Evolutionary conservation across 225 moss, liverwort and hornwort genomes (phyloP).

Genomic region (Sphagnum tenellum): DNA sequence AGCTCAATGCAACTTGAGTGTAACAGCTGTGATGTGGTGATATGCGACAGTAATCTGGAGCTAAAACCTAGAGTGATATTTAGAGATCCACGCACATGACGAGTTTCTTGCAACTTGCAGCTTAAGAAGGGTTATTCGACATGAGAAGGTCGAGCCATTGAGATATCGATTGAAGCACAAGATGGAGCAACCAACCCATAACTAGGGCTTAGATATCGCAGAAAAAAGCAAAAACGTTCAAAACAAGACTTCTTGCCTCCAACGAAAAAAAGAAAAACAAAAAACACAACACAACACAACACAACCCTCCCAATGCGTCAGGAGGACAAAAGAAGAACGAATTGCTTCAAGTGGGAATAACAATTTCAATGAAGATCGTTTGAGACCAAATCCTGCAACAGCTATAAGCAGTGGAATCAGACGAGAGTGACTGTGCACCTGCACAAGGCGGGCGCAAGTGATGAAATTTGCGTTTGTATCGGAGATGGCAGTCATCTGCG

Average conservation of each 20-base stretch:
- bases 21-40: background rate
- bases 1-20: background rate
- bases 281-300: too few species aligned
- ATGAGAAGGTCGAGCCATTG: background rate
- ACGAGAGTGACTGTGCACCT: constrained; percentile 13
- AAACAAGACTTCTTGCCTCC: too few species aligned
- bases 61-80: background rate
- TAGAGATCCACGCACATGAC: background rate
- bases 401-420: background rate
- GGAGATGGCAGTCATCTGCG: constrained; percentile 78
- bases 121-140: background rate
- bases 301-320: too few species aligned
- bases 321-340: background rate
- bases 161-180: background rate
- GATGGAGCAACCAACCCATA: background rate
- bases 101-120: background rate
- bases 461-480: constrained; percentile 62
- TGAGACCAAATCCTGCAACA: background rate
- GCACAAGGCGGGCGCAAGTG: constrained; percentile 69
- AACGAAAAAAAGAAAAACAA: too few species aligned
- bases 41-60: background rate
- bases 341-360: background rate
- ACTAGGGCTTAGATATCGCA: too few species aligned
- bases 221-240: too few species aligned
- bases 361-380: constrained; percentile 3